Evolutionary conservation across 2,329 filamentous ascomycete species (phyloP), one percentile per base, ranked within the genome.

Genomic region (Monosporascus sp.): DNA sequence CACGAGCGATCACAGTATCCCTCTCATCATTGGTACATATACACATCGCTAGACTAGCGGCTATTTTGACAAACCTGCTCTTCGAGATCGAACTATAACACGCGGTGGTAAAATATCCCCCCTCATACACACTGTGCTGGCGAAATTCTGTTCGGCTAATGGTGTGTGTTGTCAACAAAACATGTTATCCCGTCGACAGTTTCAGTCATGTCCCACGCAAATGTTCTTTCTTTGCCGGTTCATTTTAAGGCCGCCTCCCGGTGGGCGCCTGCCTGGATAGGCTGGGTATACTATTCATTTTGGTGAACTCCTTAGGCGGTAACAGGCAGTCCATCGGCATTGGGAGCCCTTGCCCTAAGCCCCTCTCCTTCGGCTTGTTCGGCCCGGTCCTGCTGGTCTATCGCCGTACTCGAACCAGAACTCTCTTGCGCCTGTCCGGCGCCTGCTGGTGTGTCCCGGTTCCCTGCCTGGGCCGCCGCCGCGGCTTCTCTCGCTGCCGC

Each of bases 401-500:
- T 24, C 22, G 43, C 43, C 9, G 43, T 46, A n/a, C 43, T 46
- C 22, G 22, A 26, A n/a, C 20, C 24, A 15, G 43, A 26, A 5
- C 22, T 17, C 9, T 17, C 43, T n/a, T 46, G 43, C 43, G 6
- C 24, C 14, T 55, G 53, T 31, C 53, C 53, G 3, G 52, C 43
- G n/a, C 48, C 41, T 18, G 55, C 55, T 18, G 41, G 35, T 24
- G 37, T 17, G 15, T 44, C 49, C 11, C 20, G n/a, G 20, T 43
- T 50, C 22, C 55, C 52, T 28, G 50, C 35, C 15, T 57, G 46
- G 31, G 51, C 50, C 15, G 64, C 65, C 31, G 67, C 68, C 40
- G 71, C 65, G 43, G 69, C 70, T 14, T 70, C 70, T 0, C 65
- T 68, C 5, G 70, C 72, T 1, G 68, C 70, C 5, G 68, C 71